phyloP scores from a whole-genome alignment of 116 monocot genomes.

The Dioscorea cayenensis region DNA sequence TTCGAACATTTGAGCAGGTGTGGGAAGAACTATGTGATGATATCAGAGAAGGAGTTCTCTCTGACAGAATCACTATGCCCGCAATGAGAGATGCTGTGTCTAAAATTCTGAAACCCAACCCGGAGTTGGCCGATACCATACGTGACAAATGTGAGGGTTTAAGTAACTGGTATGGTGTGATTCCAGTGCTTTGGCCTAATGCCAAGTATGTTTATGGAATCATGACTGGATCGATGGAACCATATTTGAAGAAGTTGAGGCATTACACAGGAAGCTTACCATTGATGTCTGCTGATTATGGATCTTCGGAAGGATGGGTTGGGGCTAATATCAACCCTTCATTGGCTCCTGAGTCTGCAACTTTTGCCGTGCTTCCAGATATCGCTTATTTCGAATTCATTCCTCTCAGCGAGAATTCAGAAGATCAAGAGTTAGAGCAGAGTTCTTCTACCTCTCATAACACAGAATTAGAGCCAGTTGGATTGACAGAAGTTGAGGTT shows the following conservation, averaged over 20 bases:
- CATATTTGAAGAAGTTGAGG: constrained; percentile 67
- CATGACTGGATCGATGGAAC: constrained; percentile 87
- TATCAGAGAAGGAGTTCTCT: constrained; percentile 63
- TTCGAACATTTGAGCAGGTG: constrained; percentile 57
- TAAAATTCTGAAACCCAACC: constrained; percentile 46
- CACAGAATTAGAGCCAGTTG: constrained; percentile 36
- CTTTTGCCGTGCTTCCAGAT: constrained; percentile 66
- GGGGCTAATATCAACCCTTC: constrained; percentile 55
- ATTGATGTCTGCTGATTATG: constrained; percentile 65
- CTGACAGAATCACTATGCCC: constrained; percentile 47
- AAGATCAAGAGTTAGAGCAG: constrained; percentile 15
- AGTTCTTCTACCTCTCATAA: constrained; percentile 5
- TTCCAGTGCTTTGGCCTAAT: constrained; percentile 73
- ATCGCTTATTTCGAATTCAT: constrained; percentile 95
- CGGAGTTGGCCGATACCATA: constrained; percentile 48
- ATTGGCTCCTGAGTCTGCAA: constrained; percentile 35
- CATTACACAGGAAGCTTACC: constrained; percentile 73
- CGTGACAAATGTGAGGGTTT: constrained; percentile 37
- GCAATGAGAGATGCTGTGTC: constrained; percentile 59
- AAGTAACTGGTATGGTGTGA: constrained; percentile 67
- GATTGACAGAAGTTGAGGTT: constrained; percentile 49
- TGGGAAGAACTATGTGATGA: constrained; percentile 64
- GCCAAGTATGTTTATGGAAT: constrained; percentile 79
- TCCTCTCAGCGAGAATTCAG: constrained; percentile 41
- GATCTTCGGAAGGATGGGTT: constrained; percentile 84